These are phyloP conservation scores for Francoa sonchifolia DNA, from an alignment of 441 rosid genomes.

Conservation along the genomic window DNA sequence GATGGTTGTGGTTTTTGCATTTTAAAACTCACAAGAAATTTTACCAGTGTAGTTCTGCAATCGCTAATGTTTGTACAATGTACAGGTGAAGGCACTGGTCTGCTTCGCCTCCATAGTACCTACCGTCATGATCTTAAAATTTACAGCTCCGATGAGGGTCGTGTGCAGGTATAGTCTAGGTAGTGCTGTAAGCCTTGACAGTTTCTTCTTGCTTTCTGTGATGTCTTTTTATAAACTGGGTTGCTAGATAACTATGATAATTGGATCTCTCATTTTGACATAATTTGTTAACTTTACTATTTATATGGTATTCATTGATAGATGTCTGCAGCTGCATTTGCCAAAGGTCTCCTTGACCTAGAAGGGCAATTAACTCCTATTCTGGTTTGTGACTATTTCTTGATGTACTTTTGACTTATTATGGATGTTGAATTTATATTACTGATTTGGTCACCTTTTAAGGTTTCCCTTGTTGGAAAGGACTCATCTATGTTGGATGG, in stretches of 20 bases:
- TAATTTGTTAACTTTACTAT: conserved; percentile 1
- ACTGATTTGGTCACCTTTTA: conserved; percentile 16
- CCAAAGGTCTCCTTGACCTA: conserved; percentile 98
- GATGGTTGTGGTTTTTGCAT: no score
- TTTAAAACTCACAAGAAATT: no score
- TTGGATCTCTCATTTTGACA: neutral
- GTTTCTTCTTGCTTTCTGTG: conserved; percentile 5
- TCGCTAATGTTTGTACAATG: conserved; percentile 15
- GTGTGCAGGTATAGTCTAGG: conserved; percentile 71
- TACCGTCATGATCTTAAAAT: conserved; percentile 99
- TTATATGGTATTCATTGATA: conserved; percentile 20
- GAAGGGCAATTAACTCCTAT: conserved; percentile 99
- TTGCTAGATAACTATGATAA: neutral
- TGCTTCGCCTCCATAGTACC: conserved; percentile 98
- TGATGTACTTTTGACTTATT: conserved; percentile 10
- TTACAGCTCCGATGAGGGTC: conserved; percentile 99
- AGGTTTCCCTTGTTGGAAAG: conserved; percentile 99
- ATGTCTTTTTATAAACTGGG: conserved; percentile 4
- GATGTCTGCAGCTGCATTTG: conserved; percentile 99
- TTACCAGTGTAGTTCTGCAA: conserved; percentile 10
- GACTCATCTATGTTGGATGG: conserved; percentile 99
- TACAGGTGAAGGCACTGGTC: conserved; percentile 98
- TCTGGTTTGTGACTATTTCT: conserved; percentile 44
- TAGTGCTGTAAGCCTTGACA: conserved; percentile 4
- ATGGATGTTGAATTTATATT: conserved; percentile 12